Conservation (phyloP, 2,329 filamentous ascomycete species). For the Monosporascus sp. region DNA sequence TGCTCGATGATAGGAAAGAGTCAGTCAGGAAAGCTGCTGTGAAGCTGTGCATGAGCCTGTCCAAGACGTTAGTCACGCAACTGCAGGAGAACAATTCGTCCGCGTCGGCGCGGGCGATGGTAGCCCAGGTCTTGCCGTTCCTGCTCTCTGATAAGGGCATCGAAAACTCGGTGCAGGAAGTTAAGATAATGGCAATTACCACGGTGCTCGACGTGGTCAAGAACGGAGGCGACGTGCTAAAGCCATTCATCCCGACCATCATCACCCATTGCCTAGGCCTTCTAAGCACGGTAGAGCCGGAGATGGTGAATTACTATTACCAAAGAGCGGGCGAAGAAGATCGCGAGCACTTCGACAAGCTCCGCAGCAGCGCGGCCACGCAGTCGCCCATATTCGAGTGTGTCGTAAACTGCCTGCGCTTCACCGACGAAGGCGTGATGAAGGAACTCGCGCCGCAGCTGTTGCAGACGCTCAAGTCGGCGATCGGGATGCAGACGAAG, state of each 20-base stretch:
- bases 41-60: slow-evolving; percentile 75
- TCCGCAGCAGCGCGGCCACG: slow-evolving; percentile 74
- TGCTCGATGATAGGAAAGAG: slow-evolving; percentile 93
- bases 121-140: slow-evolving; percentile 84
- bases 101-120: slow-evolving; percentile 69
- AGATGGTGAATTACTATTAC: slow-evolving; percentile 88
- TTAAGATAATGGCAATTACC: slow-evolving; percentile 74
- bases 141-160: slow-evolving; percentile 82
- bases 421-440: slow-evolving; percentile 76
- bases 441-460: slow-evolving; percentile 64
- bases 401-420: slow-evolving; percentile 81
- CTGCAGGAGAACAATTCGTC: slow-evolving; percentile 71
- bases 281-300: slow-evolving; percentile 81
- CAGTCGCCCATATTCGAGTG: slow-evolving; percentile 88
- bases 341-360: slow-evolving; percentile 83
- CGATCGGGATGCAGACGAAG: slow-evolving; percentile 89
- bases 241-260: slow-evolving; percentile 75
- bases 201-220: slow-evolving; percentile 88
- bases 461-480: slow-evolving; percentile 73
- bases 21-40: slow-evolving; percentile 78
- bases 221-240: slow-evolving; percentile 72
- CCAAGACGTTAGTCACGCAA: slow-evolving; percentile 77
- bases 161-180: slow-evolving; percentile 82
- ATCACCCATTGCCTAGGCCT: slow-evolving; percentile 75
- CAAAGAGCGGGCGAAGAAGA: slow-evolving; percentile 83